Evolutionary conservation across 75 land plant species (phyloP), one percentile per base, ranked within the genome.

Genomic region (Picea sitchensis): DNA sequence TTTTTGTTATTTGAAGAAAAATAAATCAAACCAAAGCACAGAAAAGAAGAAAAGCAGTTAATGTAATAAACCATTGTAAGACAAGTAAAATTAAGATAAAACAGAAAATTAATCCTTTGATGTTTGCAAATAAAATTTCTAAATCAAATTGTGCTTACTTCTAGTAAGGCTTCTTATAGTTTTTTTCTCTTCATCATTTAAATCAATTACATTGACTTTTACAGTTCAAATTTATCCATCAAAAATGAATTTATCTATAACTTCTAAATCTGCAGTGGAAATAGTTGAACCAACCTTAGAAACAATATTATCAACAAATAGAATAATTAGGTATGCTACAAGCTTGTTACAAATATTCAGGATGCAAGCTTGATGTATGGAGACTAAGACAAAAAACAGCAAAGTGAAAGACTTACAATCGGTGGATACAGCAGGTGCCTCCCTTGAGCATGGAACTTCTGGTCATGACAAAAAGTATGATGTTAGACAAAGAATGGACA

Each of bases 361-460:
- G 0, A 44, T 44, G 5, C 5, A 44, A 4, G 47, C 47, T 44
- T 44, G 5, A 44, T 44, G 47, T 44, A 4, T 44, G 51, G 38
- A 69, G n/a, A 14, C 14, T 3, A 65, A 65, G 13, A 65, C 2
- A 65, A 31, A 23, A 26, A 11, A 32, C 30, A 65, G 23, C 1
- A 4, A 38, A n/a, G 17, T 41, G 18, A 69, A 69, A 34, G n/a
- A 69, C 73, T 69, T 44, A 69, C 73, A 6, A 38, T 36, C 41
- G 2, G 41, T 44, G 36, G 44, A n/a, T n/a, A 69, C 41, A 41
- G 73, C 18, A 69, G 51, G 51, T 44, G 6, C 73, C 73, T 69
- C 73, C 73, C 47, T 69, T 69, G 73, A 69, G 73, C 73, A 69
- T 18, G 51, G 73, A 41, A 41, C 73, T 69, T 69, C 73, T 69